Evolutionary conservation across 352 stramenopile species (phyloP), one percentile per base, ranked within the genome.

Genomic region (Phytophthora tubulina): DNA sequence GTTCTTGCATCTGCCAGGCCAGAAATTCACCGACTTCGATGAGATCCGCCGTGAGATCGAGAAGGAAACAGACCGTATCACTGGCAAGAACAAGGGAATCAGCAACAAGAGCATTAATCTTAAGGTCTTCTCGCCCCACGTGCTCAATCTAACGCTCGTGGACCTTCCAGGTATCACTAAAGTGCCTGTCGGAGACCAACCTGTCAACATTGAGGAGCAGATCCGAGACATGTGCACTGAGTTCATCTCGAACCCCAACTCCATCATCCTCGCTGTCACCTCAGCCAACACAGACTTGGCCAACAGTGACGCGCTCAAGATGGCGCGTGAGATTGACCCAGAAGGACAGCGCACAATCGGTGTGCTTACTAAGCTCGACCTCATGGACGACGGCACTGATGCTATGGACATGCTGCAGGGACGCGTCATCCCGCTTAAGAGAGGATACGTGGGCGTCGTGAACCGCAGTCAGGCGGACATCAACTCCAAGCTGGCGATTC

Each of bases 341-440:
- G 87, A 96, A 10, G 98, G 98, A 30, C 86, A 98, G 70, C 86
- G 98, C 39, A 99, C 98, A 5, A 98, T 99, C 70, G 98, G 98
- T 44, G 98, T 99, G 45, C 84, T 99, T 32, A 99, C 98, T 3
- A 99, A 99, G 80, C 80, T 99, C 21, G 98, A 99, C 79, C 89
- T 99, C 44, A 99, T 99, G 98, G 98, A 99, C 85, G 93, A 98
- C 60, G 98, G 98, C 53, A 99, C 98, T 8, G 98, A 99, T 82
- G 97, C 97, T 6, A 81, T 93, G 57, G 97, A 99, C 51, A 98
- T 99, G 83, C 86, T 99, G 27, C 84, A 98, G 41, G 98, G 98
- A 72, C 90, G 93, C 67, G 89, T 99, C 9, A 99, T 99, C 70
- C 97, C 97, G 31, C 88, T 99, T 27, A 97, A 98, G 58, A 88